Base-by-base conservation (phyloP, 1,284 basidiomycete species). In the Trichosporon coremiiforme region DNA sequence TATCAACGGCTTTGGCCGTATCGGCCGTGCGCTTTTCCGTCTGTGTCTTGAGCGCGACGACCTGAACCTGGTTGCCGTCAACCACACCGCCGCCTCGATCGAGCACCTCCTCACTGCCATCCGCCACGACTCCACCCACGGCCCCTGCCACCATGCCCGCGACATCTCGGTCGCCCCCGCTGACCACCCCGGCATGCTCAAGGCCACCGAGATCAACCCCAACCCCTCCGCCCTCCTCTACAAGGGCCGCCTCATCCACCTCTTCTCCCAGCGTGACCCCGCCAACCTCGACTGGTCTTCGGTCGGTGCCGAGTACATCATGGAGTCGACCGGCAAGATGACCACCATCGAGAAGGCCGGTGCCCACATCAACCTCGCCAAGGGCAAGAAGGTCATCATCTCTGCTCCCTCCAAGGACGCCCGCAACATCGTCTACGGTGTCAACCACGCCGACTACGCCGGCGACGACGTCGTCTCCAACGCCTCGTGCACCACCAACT, bases 1-100 rank as follows among this genome's bases (percentile, higher is more conserved):
- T 10, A 84, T 85, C 78, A 84, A 82, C 74, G 84, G 83, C 36
- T 84, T 85, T 65, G 84, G 84, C 62, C 82, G 83, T 67, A 84
- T 83, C 64, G 83, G 78, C 41, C 77, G 79, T 33, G 79, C 78
- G 7, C 70, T 77, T 55, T 78, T 79, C 76, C 75, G 75, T 22
- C 74, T 73, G 57, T 68, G 73, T 62, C 73, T 77, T 15, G 68
- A 47, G 57, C 80, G 82, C 9, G 66, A 72, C 50, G 79, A 82
- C 69, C 68, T 80, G 38, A 62, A 67, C 33, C 68, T 84, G 65
- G 82, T 83, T 10, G 83, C 83, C 13, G 79, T 85, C 73, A 85
- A 85, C 71, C 84, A 85, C 75, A 85, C 84, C 2, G 83, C 82
- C 1, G 78, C 81, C 8, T 79, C 79, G 4, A 67, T 80, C 47